Evolutionary conservation across 768 basidiomycete genomes (phyloP), one percentile per base, ranked within the genome.

Genomic region (Podaxis sp.): DNA sequence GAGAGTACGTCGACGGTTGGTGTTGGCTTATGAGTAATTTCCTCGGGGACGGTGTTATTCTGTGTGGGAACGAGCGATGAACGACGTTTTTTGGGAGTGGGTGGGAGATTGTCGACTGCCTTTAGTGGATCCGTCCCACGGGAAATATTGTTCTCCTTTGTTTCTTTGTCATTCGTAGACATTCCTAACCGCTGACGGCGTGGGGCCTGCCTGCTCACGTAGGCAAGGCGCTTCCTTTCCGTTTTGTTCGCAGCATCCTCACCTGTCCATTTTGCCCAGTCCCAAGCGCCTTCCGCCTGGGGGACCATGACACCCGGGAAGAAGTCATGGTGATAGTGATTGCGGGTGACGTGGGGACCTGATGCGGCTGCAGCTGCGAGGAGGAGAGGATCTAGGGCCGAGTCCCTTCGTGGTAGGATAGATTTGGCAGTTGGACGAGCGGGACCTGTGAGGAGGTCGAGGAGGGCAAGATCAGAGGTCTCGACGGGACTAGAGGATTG

Each of bases 251-350:
- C 64, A 8, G 76, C 61, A 47, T 81, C 80, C 54, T 81, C 81
- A 0, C 77, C 76, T 52, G 76, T 74, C 72, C 79, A 86, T 66
- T 82, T 85, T 41, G 83, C 78, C 85, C 83, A 85, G 69, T 87
- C 84, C 77, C 79, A 82, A 12, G 80, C 73, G 9, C 79, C 82
- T 67, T 86, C 83, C 12, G 80, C 77, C 60, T 78, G 77, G 33
- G 79, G 82, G 46, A 83, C 75, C 70, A 79, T 78, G 29, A 84
- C 79, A 0, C 80, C 82, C 0, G 89, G 88, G 67, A 86, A 87
- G 73, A 89, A 86, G 68, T 90, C 89, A 72, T 96, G 94, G 54
- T 88, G 83, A 69, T 90, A 92, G 72, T 96, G 94, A 68, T 94
- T 92, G 50, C 91, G 82, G 41, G 94, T 94, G 59, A 90, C 81